Evolutionary conservation across 371 early-diverging fungal genomes (phyloP).

Genomic region (Mortierella sp.): DNA sequence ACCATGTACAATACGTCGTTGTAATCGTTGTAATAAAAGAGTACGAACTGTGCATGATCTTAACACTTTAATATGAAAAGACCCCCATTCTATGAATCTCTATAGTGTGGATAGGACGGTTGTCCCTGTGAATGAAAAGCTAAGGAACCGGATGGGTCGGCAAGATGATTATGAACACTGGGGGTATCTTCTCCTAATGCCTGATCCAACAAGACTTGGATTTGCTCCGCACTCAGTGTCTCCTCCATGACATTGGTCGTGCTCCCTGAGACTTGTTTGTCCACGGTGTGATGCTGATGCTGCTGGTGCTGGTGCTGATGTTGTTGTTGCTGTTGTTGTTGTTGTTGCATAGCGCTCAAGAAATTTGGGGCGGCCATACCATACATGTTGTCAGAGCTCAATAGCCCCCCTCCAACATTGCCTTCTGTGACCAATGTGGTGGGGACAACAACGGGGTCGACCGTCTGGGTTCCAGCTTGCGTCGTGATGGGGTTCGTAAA

Average conservation of each 20-base stretch:
- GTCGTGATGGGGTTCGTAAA: background rate
- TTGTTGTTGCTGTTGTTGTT: conserved; percentile 5
- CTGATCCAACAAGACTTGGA: conserved; percentile 37
- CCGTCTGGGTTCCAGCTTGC: conserved; percentile 4
- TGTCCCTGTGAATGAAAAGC: too few relatives aligned
- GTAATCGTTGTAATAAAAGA: too few relatives aligned
- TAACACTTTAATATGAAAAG: too few relatives aligned
- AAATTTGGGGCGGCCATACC: background rate
- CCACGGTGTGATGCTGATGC: conserved; percentile 2
- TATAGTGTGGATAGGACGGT: too few relatives aligned
- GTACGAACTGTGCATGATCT: too few relatives aligned
- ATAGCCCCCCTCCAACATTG: background rate
- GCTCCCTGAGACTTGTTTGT: background rate
- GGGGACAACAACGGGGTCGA: background rate
- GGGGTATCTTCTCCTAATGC: conserved; percentile 27
- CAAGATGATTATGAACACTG: conserved; percentile 5
- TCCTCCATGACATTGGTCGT: conserved; percentile 3
- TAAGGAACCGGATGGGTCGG: too few relatives aligned
- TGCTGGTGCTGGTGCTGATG: conserved; percentile 6
- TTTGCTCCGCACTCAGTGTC: conserved; percentile 17
- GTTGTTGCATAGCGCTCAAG: conserved; percentile 5
- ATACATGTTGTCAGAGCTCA: background rate
- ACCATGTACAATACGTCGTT: too few relatives aligned
- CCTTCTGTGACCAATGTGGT: background rate
- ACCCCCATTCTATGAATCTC: too few relatives aligned